These are phyloP conservation scores for Eimeria praecox DNA, from an alignment of 169 alveolate species.

Conservation along the genomic window DNA sequence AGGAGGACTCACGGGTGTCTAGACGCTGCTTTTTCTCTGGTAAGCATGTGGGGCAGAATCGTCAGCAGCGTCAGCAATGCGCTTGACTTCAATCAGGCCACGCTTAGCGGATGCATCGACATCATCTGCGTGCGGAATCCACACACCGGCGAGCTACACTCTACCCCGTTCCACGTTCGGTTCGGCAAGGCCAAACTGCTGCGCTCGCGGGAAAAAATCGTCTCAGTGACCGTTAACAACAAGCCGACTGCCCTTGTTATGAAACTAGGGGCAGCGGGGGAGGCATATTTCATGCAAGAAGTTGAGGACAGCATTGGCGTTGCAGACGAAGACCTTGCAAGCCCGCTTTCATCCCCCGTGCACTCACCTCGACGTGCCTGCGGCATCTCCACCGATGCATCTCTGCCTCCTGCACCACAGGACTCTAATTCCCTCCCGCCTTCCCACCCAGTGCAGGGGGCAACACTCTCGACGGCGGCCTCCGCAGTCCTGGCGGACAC, in stretches of 20 bases:
- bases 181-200: conserved; percentile 97
- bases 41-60: conserved; percentile 94
- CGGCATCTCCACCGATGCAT: conserved; percentile 16
- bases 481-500: conserved; percentile 34
- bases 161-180: conserved; percentile 98
- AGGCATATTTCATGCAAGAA: conserved; percentile 96
- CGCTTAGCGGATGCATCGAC: conserved; percentile 96
- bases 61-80: conserved; percentile 94
- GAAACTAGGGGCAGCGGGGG: conserved; percentile 98
- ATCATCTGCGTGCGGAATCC: conserved; percentile 94
- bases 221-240: conserved; percentile 95
- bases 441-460: conserved; percentile 70
- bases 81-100: conserved; percentile 95
- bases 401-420: conserved; percentile 32
- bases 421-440: conserved; percentile 47
- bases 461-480: conserved; percentile 63
- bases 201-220: conserved; percentile 94
- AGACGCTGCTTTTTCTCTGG: conserved; percentile 23
- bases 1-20: conserved; percentile 28
- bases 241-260: conserved; percentile 92
- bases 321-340: conserved; percentile 69
- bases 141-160: conserved; percentile 88
- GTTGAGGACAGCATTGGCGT: conserved; percentile 79
- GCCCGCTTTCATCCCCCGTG: conserved; percentile 76
- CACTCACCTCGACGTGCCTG: conserved; percentile 62